Percentiles rank a stretch among this genome's conserved stretches.
These are phyloP conservation scores for Scheffersomyces coipomensis DNA, from an alignment of 805 yeast species.

Conservation along the genomic window DNA sequence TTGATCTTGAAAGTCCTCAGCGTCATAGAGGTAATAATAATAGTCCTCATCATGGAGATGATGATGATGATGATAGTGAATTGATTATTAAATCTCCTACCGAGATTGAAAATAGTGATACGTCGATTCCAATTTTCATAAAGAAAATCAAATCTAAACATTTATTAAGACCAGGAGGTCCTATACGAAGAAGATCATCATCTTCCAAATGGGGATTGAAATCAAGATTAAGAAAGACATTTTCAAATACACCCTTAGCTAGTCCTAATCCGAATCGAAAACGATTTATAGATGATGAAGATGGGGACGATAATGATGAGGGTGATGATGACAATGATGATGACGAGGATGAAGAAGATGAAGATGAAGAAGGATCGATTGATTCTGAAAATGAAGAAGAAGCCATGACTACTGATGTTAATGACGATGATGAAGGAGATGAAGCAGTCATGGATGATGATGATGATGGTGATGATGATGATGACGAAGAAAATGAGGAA, in stretches of 20 bases:
- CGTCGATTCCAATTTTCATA: constrained; percentile 34
- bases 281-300: too few species aligned
- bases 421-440: constrained; percentile 5
- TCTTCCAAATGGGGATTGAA: constrained; percentile 6
- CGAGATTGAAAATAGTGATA: constrained; percentile 51
- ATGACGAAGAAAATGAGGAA: constrained; percentile 17
- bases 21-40: constrained; percentile 3
- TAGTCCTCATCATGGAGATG: constrained; percentile 31
- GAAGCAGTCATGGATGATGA: constrained; percentile 9
- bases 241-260: constrained; percentile 24
- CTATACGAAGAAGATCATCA: constrained; percentile 5
- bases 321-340: constrained; percentile 5
- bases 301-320: too few species aligned
- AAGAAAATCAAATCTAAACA: constrained; percentile 14
- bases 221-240: constrained; percentile 20
- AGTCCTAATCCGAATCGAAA: too few species aligned
- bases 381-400: constrained; percentile 18
- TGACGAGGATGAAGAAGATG: constrained; percentile 8
- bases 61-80: constrained; percentile 62
- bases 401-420: constrained; percentile 1
- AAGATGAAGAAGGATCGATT: constrained; percentile 19
- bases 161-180: constrained; percentile 14
- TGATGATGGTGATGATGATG: constrained; percentile 13
- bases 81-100: constrained; percentile 76
- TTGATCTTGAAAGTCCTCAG: constrained; percentile 2